These are phyloP conservation scores for Verticillium dahliae DNA, from an alignment of 2,329 filamentous ascomycete genomes.

Conservation along the genomic window DNA sequence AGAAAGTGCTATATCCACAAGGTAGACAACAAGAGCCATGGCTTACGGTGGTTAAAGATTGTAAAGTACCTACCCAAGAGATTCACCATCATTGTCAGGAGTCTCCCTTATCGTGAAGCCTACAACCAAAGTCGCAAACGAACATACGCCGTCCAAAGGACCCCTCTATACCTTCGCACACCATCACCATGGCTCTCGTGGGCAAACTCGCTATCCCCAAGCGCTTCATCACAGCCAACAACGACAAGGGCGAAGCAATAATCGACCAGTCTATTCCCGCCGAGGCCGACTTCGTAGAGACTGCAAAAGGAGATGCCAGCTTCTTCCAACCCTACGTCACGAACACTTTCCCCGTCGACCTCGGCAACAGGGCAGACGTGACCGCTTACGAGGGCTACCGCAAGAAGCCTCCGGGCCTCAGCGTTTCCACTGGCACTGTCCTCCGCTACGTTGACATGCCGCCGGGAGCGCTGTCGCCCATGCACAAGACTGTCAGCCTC, in stretches of 20 bases:
- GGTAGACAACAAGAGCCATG: no score
- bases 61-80: no score
- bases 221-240: slow-evolving; percentile 26
- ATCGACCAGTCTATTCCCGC: slow-evolving; percentile 21
- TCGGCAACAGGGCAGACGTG: slow-evolving; percentile 15
- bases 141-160: no score
- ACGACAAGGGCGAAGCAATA: slow-evolving; percentile 23
- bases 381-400: slow-evolving; percentile 14
- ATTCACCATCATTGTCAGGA: no score
- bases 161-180: no score
- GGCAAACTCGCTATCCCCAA: slow-evolving; percentile 11
- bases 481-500: slow-evolving; percentile 47
- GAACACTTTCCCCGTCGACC: slow-evolving; percentile 13
- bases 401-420: slow-evolving; percentile 18
- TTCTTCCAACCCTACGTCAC: slow-evolving; percentile 21
- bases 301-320: slow-evolving; percentile 10
- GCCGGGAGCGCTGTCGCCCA: slow-evolving; percentile 25
- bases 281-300: slow-evolving; percentile 12
- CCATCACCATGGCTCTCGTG: slow-evolving; percentile 2
- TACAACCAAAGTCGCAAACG: no score
- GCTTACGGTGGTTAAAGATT: no score
- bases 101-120: no score
- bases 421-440: slow-evolving; percentile 30
- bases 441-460: slow-evolving; percentile 42
- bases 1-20: no score